phyloP scores from a whole-genome alignment of 176 grass and related monocot species.

The Otatea glauca region DNA sequence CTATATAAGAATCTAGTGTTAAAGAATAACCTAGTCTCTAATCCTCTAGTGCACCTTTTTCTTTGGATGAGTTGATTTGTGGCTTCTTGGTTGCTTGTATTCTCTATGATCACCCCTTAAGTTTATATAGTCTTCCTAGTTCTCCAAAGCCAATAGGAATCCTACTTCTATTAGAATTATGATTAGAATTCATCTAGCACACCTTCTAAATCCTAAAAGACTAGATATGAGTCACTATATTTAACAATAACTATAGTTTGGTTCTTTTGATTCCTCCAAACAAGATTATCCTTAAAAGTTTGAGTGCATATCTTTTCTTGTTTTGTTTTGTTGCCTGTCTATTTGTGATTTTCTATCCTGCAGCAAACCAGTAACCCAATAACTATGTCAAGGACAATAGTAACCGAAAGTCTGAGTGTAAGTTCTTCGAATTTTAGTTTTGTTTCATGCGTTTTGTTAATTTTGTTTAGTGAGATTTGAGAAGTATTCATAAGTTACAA shows the following conservation, averaged over 20 bases:
- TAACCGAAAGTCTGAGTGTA: slow-evolving; percentile 27
- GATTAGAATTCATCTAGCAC: too few relatives aligned
- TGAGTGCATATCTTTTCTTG: neutral
- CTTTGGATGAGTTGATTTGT: too few relatives aligned
- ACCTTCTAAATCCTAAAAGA: too few relatives aligned
- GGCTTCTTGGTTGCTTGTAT: too few relatives aligned
- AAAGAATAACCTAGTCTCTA: too few relatives aligned
- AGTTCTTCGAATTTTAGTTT: neutral
- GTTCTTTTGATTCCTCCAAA: neutral
- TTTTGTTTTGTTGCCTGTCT: neutral
- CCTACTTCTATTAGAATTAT: too few relatives aligned
- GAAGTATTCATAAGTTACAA: slow-evolving; percentile 13
- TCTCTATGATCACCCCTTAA: too few relatives aligned
- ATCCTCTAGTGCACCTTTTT: too few relatives aligned
- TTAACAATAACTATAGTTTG: neutral
- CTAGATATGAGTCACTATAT: too few relatives aligned
- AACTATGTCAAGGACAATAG: neutral
- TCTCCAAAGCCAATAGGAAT: too few relatives aligned
- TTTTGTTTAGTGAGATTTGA: slow-evolving; percentile 21
- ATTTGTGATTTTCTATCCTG: neutral
- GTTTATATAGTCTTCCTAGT: too few relatives aligned
- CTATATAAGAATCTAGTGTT: too few relatives aligned
- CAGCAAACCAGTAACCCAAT: neutral
- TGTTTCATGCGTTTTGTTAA: neutral
- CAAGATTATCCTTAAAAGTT: neutral